Evolutionary conservation across 139 green algal genomes (phyloP), one percentile per base, ranked within the genome.

Genomic region (Spirogloea muscicola): DNA sequence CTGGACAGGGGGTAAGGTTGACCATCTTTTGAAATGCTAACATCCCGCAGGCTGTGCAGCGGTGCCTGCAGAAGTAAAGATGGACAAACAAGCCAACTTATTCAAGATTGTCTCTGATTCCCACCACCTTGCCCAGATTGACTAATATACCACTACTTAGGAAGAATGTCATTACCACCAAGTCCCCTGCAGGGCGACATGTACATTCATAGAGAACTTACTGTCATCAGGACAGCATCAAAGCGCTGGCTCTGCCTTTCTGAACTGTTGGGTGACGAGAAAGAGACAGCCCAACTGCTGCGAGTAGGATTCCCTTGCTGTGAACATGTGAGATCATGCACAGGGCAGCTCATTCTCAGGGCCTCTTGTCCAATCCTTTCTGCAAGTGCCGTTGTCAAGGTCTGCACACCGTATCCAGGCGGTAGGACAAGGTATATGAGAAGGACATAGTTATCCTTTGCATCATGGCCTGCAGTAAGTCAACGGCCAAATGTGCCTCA

Each of bases 221-320:
- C 68, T 46, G 72, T 79, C 10, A 79, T 37, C 38, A 79, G n/a
- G 18, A 79, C 72, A 37, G 72, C 66, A 31, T 79, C 72, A 25
- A 79, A 79, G 16, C 37, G 36, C 43, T 71, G n/a, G 10, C 2
- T 2, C 36, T 80, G 3, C 36, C 33, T 79, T 31, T 63, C 39
- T 33, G 31, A 51, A 29, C 16, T 27, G 33, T 72, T 21, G 25
- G 25, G 9, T 31, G 10, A 16, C 5, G 29, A 64, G 7, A n/a
- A n/a, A 6, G 5, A n/a, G 27, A 72, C 63, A 33, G 4, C 27
- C 63, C 63, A 72, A 7, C 18, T 6, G 21, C 60, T 25, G 39
- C 60, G 10, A 13, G n/a, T 33, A 4, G 27, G 27, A 5, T 33
- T 34, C 40, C 9, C 9, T 33, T 62, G 5, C 52, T 62, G 52